Conservation (phyloP, 495 filamentous ascomycete species). For the Neurospora pannonica region DNA sequence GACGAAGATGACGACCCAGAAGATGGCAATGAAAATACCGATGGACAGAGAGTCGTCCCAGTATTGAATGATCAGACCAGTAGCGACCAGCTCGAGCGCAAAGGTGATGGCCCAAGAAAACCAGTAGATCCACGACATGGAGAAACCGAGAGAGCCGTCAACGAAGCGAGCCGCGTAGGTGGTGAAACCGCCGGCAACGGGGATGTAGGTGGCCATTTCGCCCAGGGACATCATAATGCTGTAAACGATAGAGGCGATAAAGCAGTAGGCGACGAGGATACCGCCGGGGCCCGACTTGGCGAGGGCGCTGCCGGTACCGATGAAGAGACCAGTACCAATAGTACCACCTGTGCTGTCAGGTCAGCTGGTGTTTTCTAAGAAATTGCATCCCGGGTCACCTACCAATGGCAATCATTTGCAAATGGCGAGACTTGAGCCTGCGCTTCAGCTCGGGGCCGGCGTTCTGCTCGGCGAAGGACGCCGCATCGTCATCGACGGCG, state of each 20-base stretch:
- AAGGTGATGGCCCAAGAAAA: constrained; percentile 52
- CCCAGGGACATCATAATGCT: constrained; percentile 49
- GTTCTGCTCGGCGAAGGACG: background rate
- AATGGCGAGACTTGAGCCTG: constrained; percentile 1
- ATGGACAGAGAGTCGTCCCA: constrained; percentile 50
- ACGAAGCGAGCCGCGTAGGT: constrained; percentile 64
- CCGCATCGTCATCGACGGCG: background rate
- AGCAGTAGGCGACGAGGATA: constrained; percentile 59
- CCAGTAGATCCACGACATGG: constrained; percentile 62
- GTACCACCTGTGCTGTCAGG: constrained; percentile 45
- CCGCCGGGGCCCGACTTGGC: constrained; percentile 54
- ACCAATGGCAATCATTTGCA: constrained; percentile 8
- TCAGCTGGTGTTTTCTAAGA: background rate
- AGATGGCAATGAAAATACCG: constrained; percentile 66
- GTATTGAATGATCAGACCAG: constrained; percentile 64
- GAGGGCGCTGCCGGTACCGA: constrained; percentile 58
- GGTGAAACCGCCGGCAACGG: constrained; percentile 66
- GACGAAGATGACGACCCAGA: constrained; percentile 58
- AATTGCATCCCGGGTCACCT: background rate
- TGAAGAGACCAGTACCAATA: constrained; percentile 68
- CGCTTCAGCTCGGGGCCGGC: constrained; percentile 1
- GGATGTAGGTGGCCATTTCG: constrained; percentile 68
- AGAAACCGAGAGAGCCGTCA: constrained; percentile 66
- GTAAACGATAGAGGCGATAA: constrained; percentile 57
- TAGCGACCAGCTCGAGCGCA: constrained; percentile 66